Base-by-base conservation (phyloP, 202 grass and related monocot genomes). In the Digitaria exilis region DNA sequence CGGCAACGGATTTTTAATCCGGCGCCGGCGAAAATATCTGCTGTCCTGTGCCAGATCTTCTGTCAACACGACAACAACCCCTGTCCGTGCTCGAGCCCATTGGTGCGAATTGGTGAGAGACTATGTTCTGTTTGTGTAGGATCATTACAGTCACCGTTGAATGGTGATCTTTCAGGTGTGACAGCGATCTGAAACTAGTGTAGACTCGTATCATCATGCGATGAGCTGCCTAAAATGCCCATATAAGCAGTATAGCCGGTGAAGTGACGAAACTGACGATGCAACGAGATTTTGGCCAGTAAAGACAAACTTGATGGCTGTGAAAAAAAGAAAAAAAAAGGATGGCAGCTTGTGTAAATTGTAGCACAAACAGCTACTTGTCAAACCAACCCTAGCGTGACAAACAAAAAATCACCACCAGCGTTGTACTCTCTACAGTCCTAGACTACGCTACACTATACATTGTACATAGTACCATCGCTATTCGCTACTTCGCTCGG, bases 21-120 rank as follows among this genome's bases (percentile, higher is more conserved):
- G 1, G 25, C 44, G 56, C 83, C 83, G 31, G 12, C 78, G 50
- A 75, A 89, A 86, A 89, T 82, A 89, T 89, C 78, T 85, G 2
- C 34, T 28, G 0, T 15, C 0, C 65, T 59, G n/a, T 44, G 10
- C 25, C 24, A 12, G 76, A 82, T 85, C 65, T 52, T n/a, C 1
- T 66, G 26, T 72, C 61, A 60, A 13, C 2, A n/a, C n/a, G n/a
- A n/a, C n/a, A n/a, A n/a, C n/a, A n/a, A n/a, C n/a, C n/a, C n/a
- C n/a, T 42, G 43, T 16, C 21, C 48, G 37, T 15, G 16, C 48
- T 18, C 34, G n/a, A 10, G 64, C 18, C 19, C 19, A 34, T 34
- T 34, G 32, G 32, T 34, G 32, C n/a, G n/a, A n/a, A n/a, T n/a
- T n/a, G n/a, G n/a, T n/a, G 35, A 37, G 35, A 37, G 35, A n/a